Conservation (phyloP, 2,329 filamentous ascomycete species). For the Xylaria polymorpha region DNA sequence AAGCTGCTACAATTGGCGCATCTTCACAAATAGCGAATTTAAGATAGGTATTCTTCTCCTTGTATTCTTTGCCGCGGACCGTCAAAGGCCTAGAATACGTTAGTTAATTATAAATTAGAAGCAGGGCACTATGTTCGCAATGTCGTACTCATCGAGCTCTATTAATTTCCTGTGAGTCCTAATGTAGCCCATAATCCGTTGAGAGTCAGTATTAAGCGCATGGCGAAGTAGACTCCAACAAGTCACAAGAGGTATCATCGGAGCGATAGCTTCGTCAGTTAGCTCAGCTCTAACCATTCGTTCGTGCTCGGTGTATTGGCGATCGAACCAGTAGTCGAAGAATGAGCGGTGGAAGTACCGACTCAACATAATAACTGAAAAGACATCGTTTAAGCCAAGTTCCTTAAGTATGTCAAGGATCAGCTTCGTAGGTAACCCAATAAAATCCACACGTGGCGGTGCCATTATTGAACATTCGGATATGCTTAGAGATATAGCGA, state of each 20-base stretch:
- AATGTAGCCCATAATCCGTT: neutral
- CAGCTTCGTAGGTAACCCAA: neutral
- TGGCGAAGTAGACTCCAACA: neutral
- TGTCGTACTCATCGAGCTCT: neutral
- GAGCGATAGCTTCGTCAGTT: neutral
- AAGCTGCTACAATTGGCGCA: neutral
- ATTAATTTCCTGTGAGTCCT: neutral
- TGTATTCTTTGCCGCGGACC: no score
- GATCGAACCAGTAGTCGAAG: slow-evolving; percentile 1
- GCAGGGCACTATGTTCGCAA: neutral
- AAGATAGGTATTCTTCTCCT: neutral
- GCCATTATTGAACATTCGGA: neutral
- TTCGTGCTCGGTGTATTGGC: neutral
- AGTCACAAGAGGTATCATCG: neutral
- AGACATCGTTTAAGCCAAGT: neutral
- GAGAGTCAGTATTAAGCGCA: neutral
- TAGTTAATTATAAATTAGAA: neutral
- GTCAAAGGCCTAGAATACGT: neutral
- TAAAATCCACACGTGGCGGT: neutral
- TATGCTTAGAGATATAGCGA: neutral
- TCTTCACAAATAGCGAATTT: neutral
- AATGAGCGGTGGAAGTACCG: neutral
- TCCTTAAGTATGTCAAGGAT: neutral
- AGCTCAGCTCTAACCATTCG: neutral
- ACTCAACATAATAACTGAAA: neutral